Conservation (phyloP, 257 asterid species). For the Penstemon barbatus region DNA sequence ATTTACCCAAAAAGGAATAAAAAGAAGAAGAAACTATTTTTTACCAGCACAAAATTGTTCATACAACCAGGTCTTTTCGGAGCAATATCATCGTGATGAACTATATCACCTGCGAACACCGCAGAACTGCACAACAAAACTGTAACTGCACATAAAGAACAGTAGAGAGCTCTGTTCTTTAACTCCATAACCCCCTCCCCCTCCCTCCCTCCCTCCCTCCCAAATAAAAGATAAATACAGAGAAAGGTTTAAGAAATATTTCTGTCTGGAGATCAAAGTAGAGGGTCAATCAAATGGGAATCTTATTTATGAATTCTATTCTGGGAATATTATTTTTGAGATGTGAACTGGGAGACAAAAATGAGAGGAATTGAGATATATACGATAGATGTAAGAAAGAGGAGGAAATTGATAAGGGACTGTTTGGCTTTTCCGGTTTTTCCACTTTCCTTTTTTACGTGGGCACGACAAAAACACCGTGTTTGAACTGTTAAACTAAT, state of each 20-base stretch:
- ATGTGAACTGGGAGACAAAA: conserved; percentile 30
- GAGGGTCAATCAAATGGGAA: conserved; percentile 36
- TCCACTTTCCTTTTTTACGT: neutral
- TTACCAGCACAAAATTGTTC: conserved; percentile 87
- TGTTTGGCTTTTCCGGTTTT: conserved; percentile 34
- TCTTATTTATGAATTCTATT: conserved; percentile 6
- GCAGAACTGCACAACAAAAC: conserved; percentile 43
- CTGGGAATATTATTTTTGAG: conserved; percentile 16
- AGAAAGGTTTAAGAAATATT: conserved; percentile 4
- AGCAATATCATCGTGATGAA: conserved; percentile 79
- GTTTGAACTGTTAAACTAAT: conserved; percentile 33
- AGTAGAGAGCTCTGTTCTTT: conserved; percentile 41
- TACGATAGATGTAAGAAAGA: conserved; percentile 31
- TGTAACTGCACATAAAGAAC: conserved; percentile 39
- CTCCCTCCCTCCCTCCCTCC: too few species aligned
- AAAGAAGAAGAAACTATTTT: neutral
- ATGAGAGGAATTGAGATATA: conserved; percentile 37
- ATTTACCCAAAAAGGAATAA: neutral
- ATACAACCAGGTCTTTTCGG: conserved; percentile 85
- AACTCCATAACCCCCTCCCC: conserved; percentile 41
- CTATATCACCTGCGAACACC: conserved; percentile 81
- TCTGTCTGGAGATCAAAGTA: conserved; percentile 37
- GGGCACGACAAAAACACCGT: conserved; percentile 25
- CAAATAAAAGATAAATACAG: neutral
- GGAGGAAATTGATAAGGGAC: conserved; percentile 25